These are phyloP conservation scores for Phytomonas francai DNA, from an alignment of 208 protist genomes.

Conservation along the genomic window DNA sequence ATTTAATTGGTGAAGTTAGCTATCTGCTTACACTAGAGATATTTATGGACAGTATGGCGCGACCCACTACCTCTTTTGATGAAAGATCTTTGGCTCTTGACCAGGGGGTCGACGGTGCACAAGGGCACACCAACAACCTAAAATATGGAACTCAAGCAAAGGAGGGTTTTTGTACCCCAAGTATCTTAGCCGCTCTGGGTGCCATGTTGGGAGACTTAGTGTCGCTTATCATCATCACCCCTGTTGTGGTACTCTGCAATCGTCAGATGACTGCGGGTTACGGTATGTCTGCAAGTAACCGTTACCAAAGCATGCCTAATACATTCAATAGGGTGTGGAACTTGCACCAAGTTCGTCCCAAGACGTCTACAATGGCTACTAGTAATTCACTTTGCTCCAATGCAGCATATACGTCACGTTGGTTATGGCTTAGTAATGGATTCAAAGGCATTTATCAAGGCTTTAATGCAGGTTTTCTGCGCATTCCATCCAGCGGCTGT, in stretches of 20 bases:
- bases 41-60: constrained; percentile 47
- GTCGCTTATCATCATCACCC: constrained; percentile 53
- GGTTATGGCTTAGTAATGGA: constrained; percentile 12
- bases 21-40: constrained; percentile 71
- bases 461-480: constrained; percentile 48
- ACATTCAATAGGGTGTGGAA: constrained; percentile 46
- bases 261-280: constrained; percentile 80
- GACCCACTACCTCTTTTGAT: background rate
- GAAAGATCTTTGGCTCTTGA: background rate
- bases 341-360: constrained; percentile 23
- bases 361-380: background rate
- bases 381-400: background rate
- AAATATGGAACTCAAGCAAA: background rate
- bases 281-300: constrained; percentile 48
- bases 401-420: background rate
- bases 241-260: constrained; percentile 61
- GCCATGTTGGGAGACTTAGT: constrained; percentile 70
- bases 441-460: constrained; percentile 66
- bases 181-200: constrained; percentile 40
- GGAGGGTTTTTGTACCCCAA: constrained; percentile 11
- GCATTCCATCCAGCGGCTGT: constrained; percentile 65
- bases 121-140: background rate
- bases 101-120: background rate
- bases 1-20: constrained; percentile 64
- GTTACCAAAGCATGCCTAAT: constrained; percentile 26